Percentiles rank a stretch among this genome's conserved stretches.
Evolutionary conservation across 2,329 filamentous ascomycete species (phyloP).

Genomic region (Scedosporium boydii): DNA sequence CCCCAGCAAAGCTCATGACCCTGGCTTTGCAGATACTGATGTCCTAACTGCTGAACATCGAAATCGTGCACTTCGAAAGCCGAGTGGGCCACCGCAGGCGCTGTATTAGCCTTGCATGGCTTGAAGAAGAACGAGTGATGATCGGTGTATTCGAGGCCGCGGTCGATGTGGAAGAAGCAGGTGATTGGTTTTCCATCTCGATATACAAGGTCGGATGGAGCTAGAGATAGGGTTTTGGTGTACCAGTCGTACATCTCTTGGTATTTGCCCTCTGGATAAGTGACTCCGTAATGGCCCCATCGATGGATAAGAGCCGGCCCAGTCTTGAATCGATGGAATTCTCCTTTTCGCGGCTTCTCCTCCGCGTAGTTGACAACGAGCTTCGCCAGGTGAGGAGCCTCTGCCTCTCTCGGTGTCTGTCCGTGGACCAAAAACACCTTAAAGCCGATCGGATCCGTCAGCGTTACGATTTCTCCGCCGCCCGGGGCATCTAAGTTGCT

Average conservation of each 20-base stretch:
- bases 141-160: constrained; percentile 36
- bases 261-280: constrained; percentile 1
- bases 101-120: constrained; percentile 9
- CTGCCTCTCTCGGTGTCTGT: constrained; percentile 3
- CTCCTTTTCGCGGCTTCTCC: neutral
- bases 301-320: constrained; percentile 6
- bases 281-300: constrained; percentile 8
- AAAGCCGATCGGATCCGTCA: constrained; percentile 8
- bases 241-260: constrained; percentile 7
- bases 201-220: constrained; percentile 8
- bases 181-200: neutral
- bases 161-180: constrained; percentile 43
- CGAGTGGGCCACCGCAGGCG: constrained; percentile 20
- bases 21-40: constrained; percentile 45
- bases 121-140: constrained; percentile 47
- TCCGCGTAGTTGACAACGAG: constrained; percentile 3
- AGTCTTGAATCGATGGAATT: constrained; percentile 6
- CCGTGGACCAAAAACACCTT: constrained; percentile 6
- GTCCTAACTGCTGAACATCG: constrained; percentile 50
- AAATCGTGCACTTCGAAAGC: constrained; percentile 45
- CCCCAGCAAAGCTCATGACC: constrained; percentile 49
- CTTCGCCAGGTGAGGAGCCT: neutral
- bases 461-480: constrained; percentile 8
- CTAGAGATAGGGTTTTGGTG: constrained; percentile 5
- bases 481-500: constrained; percentile 9